phyloP scores from a whole-genome alignment of 495 filamentous ascomycete genomes.

The Apodospora peruviana region DNA sequence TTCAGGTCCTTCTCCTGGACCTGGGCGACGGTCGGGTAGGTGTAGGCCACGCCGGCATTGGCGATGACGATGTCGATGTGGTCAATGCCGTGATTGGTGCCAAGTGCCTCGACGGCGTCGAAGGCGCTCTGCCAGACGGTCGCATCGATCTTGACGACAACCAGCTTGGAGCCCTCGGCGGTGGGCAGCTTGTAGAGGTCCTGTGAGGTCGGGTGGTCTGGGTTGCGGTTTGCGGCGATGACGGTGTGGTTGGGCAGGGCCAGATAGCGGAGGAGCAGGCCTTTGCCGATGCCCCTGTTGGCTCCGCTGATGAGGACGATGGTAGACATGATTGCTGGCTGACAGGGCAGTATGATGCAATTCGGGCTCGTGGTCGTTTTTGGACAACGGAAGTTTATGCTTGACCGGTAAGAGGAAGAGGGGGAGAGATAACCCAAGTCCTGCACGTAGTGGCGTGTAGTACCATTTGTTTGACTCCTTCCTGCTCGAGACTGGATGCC shows the following conservation, averaged over 20 bases:
- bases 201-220: constrained; percentile 12
- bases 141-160: constrained; percentile 27
- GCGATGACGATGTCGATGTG: constrained; percentile 26
- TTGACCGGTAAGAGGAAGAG: not conserved
- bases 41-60: constrained; percentile 23
- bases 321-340: not conserved
- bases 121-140: constrained; percentile 12
- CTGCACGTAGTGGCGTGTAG: too few species aligned
- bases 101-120: constrained; percentile 14
- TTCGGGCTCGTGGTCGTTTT: not conserved
- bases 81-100: constrained; percentile 11
- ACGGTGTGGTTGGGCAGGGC: constrained; percentile 14
- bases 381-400: not conserved
- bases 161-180: constrained; percentile 11
- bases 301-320: not conserved
- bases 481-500: too few species aligned
- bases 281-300: not conserved
- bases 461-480: too few species aligned
- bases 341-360: not conserved
- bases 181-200: constrained; percentile 19
- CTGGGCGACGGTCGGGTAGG: constrained; percentile 26
- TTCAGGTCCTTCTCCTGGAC: constrained; percentile 21
- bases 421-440: too few species aligned
- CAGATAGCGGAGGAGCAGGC: not conserved
- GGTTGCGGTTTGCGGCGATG: constrained; percentile 31